Evolutionary conservation across 169 alveolate genomes (phyloP).

Genomic region (Babesia bigemina): DNA sequence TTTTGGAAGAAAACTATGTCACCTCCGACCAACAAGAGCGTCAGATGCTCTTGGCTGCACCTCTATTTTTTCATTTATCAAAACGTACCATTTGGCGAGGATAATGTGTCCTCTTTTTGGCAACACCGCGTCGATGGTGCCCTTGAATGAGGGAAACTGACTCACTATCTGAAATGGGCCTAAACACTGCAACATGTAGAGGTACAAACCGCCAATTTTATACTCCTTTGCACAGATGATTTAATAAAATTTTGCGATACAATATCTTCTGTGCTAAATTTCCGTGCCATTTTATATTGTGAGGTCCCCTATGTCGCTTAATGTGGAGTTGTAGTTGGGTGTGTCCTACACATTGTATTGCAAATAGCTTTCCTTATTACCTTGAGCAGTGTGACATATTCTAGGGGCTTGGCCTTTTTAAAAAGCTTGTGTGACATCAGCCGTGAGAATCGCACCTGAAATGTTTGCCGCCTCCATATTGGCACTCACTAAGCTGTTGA

Average conservation of each 20-base stretch:
- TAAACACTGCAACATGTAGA: neutral
- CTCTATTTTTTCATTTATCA: constrained; percentile 2
- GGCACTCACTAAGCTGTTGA: constrained; percentile 44
- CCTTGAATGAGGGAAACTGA: constrained; percentile 56
- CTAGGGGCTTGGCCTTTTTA: neutral
- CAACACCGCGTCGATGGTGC: constrained; percentile 84
- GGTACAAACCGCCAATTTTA: constrained; percentile 76
- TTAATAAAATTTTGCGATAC: constrained; percentile 84
- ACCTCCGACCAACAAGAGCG: constrained; percentile 77
- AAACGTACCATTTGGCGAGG: constrained; percentile 81
- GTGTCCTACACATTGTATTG: constrained; percentile 17
- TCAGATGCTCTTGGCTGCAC: constrained; percentile 80
- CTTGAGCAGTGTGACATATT: constrained; percentile 7
- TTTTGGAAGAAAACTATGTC: constrained; percentile 85
- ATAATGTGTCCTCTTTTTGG: constrained; percentile 86
- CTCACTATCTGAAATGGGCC: constrained; percentile 30
- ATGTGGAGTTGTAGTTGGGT: constrained; percentile 32
- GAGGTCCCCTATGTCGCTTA: constrained; percentile 1
- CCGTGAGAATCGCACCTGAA: constrained; percentile 24
- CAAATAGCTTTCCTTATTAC: neutral
- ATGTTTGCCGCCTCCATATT: neutral
- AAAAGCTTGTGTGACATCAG: constrained; percentile 15
- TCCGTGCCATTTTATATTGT: constrained; percentile 59
- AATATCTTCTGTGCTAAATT: constrained; percentile 77
- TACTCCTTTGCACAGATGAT: constrained; percentile 86